Evolutionary conservation across 164 flowering plant genomes (phyloP), one percentile per base, ranked within the genome.

Genomic region (Stephania cephalantha): DNA sequence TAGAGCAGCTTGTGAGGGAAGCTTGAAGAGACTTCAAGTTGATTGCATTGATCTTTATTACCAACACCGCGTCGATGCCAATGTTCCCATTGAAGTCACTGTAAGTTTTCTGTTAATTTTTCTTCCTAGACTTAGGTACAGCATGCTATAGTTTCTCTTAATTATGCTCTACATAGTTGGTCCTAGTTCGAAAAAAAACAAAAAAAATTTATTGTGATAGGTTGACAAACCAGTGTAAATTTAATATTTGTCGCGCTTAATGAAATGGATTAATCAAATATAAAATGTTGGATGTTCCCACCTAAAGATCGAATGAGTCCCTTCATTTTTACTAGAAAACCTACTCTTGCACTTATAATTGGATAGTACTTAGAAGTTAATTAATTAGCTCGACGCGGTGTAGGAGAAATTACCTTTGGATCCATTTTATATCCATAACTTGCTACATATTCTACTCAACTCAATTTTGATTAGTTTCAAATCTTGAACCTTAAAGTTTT

Each of bases 11-110:
- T 81, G 85, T 46, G 84, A 83, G 55, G 78, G 74, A 1, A 79
- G 84, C 74, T 75, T 83, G 74, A 83, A 81, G 78, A 69, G 83
- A 31, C 85, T 80, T 45, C 73, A 71, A 15, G 73, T 83, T 4
- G 82, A 83, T 74, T 83, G 30, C 65, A 83, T 80, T n/a, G 83
- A 83, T 76, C 85, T 80, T 71, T 80, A 80, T 55, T 83, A 83
- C 65, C 80, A 77, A 45, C 83, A 83, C 13, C 76, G 80, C 1
- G 55, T 83, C 13, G 83, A 80, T 68, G 76, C 69, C 13, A 55
- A 10, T 17, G 75, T 83, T 2, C 83, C 85, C 67, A 82, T 82
- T 12, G 85, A 82, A 78, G 75, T 76, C 72, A 83, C 79, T 46
- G 83, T 83, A 42, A 10, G 42, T 35, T 35, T 35, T 71, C 52